A percentile compares a stretch with the other conserved stretches of the same genome.
Evolutionary conservation across 78 protist genomes (phyloP).

Genomic region (Diacronema lutheri): DNA sequence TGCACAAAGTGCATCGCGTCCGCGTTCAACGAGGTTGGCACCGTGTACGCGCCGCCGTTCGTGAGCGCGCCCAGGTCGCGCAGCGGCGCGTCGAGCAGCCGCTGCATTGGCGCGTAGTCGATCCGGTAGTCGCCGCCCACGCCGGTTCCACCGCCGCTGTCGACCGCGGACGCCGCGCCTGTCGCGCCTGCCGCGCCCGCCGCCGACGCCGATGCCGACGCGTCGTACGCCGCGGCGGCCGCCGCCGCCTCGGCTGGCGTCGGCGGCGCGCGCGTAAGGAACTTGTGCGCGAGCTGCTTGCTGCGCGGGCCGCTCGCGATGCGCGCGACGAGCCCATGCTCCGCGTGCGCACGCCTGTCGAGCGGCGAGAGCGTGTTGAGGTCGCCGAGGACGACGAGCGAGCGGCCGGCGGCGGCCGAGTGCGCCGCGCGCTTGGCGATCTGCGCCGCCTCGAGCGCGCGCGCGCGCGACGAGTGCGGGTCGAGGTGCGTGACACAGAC

Average conservation of each 20-base stretch:
- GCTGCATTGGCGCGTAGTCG: background rate
- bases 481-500: background rate
- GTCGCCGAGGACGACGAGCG: background rate
- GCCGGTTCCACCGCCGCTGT: too few relatives aligned
- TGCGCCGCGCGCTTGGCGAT: background rate
- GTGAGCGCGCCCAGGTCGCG: background rate
- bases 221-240: too few relatives aligned
- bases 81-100: background rate
- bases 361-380: conserved; percentile 2
- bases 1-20: background rate
- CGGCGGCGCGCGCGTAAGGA: background rate
- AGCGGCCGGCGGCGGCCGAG: background rate
- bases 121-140: too few relatives aligned
- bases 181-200: too few relatives aligned
- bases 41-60: background rate
- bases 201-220: too few relatives aligned
- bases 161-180: too few relatives aligned
- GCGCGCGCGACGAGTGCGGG: background rate
- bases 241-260: too few relatives aligned
- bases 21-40: background rate
- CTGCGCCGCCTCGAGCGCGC: background rate
- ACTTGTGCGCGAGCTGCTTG: background rate
- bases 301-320: background rate
- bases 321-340: background rate
- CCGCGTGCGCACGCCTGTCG: background rate